Evolutionary conservation across 2,329 filamentous ascomycete species (phyloP), one percentile per base, ranked within the genome.

Genomic region (Colletotrichum trifolii): DNA sequence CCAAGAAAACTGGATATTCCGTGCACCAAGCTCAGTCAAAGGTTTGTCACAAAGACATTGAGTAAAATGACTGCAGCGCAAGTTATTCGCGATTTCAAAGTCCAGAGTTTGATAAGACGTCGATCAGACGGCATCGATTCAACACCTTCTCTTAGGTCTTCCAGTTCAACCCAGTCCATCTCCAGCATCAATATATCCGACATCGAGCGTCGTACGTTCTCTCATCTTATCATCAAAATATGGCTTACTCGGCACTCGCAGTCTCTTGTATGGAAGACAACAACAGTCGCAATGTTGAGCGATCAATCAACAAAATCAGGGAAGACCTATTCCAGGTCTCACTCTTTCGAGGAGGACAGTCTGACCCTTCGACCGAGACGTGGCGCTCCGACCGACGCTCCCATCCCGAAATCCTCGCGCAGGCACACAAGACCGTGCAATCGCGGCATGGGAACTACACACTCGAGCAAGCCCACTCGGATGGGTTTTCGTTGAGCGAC

Each of bases 191-290:
- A 7, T 15, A 43, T 43, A 13, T 15, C 42, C 11, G 12, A 15
- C 13, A 7, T n/a, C 42, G 7, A 13, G 8, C 25, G 1, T 25
- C 25, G 25, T 5, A 25, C 4, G 4, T 25, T 25, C 25, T 25
- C 25, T 15, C 13, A 39, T 25, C 9, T 6, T 15, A 13, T 39
- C 8, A 25, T 15, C 6, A 40, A 33, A 46, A 7, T n/a, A 56
- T 56, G 54, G 12, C 43, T n/a, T 48, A 56, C 35, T 56, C 54
- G 12, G 38, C 9, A 12, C 43, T 56, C 3, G 54, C 54, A n/a
- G 39, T 47, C 4, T 11, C 34, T 5, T 56, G 54, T 8, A 40
- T 56, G 17, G 54, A 56, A 10, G 43, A 40, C 33, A 8, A 34
- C 34, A 40, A 38, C 42, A 25, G 15, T 6, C 6, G n/a, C 9